A percentile compares a stretch with the other conserved stretches of the same genome.
Conservation (phyloP, 2,329 filamentous ascomycete species). For the Zymoseptoria brevis region DNA sequence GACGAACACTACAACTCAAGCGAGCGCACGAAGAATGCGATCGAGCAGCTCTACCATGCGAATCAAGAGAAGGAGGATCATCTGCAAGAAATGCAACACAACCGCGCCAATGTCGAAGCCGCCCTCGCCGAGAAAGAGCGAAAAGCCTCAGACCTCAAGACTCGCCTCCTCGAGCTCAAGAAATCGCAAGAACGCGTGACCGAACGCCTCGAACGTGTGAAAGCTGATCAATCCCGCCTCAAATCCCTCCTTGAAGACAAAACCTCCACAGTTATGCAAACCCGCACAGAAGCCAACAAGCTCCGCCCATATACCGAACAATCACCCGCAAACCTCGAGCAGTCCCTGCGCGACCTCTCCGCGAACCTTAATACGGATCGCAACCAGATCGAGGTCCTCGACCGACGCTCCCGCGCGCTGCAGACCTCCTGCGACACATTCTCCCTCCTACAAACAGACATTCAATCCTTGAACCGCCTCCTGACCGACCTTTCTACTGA, state of each 20-base stretch:
- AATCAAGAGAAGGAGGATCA: slow-evolving; percentile 81
- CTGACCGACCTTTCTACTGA: slow-evolving; percentile 82
- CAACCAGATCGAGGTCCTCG: slow-evolving; percentile 75
- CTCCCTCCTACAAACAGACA: slow-evolving; percentile 71
- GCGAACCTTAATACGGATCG: slow-evolving; percentile 72
- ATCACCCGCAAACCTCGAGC: slow-evolving; percentile 74
- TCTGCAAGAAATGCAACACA: slow-evolving; percentile 71
- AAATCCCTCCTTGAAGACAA: slow-evolving; percentile 65
- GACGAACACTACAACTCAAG: slow-evolving; percentile 90
- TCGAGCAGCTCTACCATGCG: slow-evolving; percentile 74
- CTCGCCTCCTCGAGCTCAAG: slow-evolving; percentile 68
- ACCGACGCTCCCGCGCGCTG: slow-evolving; percentile 77
- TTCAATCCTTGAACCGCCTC: slow-evolving; percentile 79
- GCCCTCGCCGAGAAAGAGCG: slow-evolving; percentile 77
- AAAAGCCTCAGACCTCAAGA: slow-evolving; percentile 81
- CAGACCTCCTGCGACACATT: slow-evolving; percentile 92
- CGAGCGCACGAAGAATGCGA: slow-evolving; percentile 75
- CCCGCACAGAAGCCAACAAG: slow-evolving; percentile 80
- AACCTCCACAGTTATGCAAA: slow-evolving; percentile 59
- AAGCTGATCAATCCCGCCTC: slow-evolving; percentile 68
- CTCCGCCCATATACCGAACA: slow-evolving; percentile 86
- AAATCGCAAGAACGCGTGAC: slow-evolving; percentile 76
- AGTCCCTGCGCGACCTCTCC: slow-evolving; percentile 71
- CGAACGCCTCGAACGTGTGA: slow-evolving; percentile 72
- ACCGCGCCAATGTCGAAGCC: slow-evolving; percentile 70